Percentiles rank a stretch among this genome's conserved stretches.
These are phyloP conservation scores for Tympanopsis confertula DNA, from an alignment of 2,329 filamentous ascomycete genomes.

Conservation along the genomic window DNA sequence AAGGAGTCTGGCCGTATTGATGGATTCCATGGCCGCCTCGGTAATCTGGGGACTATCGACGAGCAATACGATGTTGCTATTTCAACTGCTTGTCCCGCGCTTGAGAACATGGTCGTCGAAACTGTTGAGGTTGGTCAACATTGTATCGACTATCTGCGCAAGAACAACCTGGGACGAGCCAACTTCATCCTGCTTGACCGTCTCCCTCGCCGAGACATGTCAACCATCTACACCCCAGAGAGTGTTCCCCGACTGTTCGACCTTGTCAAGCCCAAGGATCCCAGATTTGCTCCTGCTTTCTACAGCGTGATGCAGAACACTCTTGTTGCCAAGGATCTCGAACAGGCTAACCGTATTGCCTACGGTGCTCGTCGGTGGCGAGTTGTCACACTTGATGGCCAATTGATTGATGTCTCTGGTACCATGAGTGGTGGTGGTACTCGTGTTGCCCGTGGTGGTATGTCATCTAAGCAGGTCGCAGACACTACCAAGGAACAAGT, in stretches of 20 bases:
- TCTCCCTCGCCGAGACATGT: slow-evolving; percentile 66
- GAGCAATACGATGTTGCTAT: slow-evolving; percentile 94
- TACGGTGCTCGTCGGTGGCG: slow-evolving; percentile 91
- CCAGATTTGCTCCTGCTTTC: slow-evolving; percentile 79
- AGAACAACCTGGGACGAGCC: slow-evolving; percentile 90
- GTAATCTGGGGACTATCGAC: slow-evolving; percentile 88
- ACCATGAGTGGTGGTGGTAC: slow-evolving; percentile 97
- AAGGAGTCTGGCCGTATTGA: slow-evolving; percentile 94
- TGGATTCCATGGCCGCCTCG: slow-evolving; percentile 89
- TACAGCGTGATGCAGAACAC: slow-evolving; percentile 94
- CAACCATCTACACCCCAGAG: slow-evolving; percentile 76
- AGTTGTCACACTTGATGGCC: slow-evolving; percentile 87
- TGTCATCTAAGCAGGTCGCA: slow-evolving; percentile 90
- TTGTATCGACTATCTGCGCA: slow-evolving; percentile 93
- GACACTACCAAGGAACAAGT: slow-evolving; percentile 85
- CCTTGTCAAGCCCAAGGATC: slow-evolving; percentile 77
- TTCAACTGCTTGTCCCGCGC: slow-evolving; percentile 80
- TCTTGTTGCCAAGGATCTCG: slow-evolving; percentile 78
- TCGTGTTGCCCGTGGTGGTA: slow-evolving; percentile 78
- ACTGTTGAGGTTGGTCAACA: slow-evolving; percentile 93
- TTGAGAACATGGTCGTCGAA: slow-evolving; percentile 95
- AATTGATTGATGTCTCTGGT: slow-evolving; percentile 94
- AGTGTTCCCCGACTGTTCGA: slow-evolving; percentile 88
- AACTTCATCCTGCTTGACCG: slow-evolving; percentile 96
- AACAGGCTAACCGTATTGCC: slow-evolving; percentile 94